Evolutionary conservation across 1,284 basidiomycete species (phyloP), one percentile per base, ranked within the genome.

Genomic region (Amylostereum chailletii): DNA sequence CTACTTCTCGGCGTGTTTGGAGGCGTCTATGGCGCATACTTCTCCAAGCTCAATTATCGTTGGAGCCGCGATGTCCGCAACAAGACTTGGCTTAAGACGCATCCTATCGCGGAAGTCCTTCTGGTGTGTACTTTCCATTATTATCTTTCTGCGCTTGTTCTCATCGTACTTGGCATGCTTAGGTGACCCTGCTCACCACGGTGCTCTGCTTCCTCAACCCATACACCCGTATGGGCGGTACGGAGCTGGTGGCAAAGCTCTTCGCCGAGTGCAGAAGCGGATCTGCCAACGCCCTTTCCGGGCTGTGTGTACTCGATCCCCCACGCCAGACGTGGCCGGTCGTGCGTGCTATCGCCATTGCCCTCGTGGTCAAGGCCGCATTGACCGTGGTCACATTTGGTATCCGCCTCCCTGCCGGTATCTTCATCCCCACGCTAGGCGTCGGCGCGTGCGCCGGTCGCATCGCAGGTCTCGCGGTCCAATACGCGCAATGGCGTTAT

Each of bases 401-500:
- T 2, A 92, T 96, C 69, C 92, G 89, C 61, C 62, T 96, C 3
- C 93, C 93, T 10, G 94, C 94, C 3, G 95, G 95, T 1, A 95
- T 99, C 58, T 99, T 99, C 67, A 91, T 99, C 31, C 95, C 96
- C 0, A 93, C 94, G 0, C 79, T 99, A 31, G 94, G 91, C 26
- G 94, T 97, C n/a, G 96, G 95, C 19, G 96, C 95, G 0, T 94
- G 93, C 60, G 90, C 90, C 42, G 95, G 95, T 2, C 77, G 95
- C 27, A 84, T 97, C 45, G 62, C 94, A 29, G 96, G 96, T 26
- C 82, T 97, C 41, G 60, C 72, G 2, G 79, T 98, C 65, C 90
- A 95, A 63, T 89, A 82, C 67, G 59, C 86, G 48, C 86, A 91
- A 61, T 81, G 74, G 64, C 74, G 72, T 42, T 67, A 86, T 58